Base-by-base conservation (phyloP, 139 green algal species). In the Pleodorina starrii region DNA sequence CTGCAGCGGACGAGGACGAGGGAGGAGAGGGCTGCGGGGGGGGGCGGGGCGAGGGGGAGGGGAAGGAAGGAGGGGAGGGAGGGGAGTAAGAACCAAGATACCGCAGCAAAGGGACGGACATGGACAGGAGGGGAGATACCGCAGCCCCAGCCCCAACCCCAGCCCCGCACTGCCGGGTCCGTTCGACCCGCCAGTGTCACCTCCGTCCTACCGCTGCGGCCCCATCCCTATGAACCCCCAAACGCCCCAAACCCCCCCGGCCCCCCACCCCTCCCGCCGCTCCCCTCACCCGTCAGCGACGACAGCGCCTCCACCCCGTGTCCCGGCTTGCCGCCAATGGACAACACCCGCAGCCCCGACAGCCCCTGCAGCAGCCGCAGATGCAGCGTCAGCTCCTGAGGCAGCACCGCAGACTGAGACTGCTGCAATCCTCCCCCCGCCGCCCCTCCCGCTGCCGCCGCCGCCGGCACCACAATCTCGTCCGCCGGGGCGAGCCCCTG, bases 271-370 rank as follows among this genome's bases (percentile, higher is more conserved):
- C 68, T 25, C 38, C 36, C 68, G 19, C 32, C 68, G 5, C 32
- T 9, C 6, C 68, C 14, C 25, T 21, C 51, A 75, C 51, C 54
- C 10, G 54, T 86, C 36, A 88, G 68, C 35, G 83, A 81, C 68
- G 83, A 80, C 63, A 88, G 44, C 68, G 83, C 68, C 83, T 88
- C 83, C 83, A 88, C 46, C 23, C 68, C 68, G 83, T 88, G 83
- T 12, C 83, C 83, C 54, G 83, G 83, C 68, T 51, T 50, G 35
- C 83, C 83, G 23, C 83, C 83, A 35, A 88, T 51, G 35, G 83
- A 80, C 66, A 88, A 66, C 35, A 40, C 46, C 25, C 19, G 46
- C 83, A 88, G 68, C 46, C 46, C 83, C n/a, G 32, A 63, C 46
- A 80, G 66, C 11, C 83, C 83, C 83, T 80, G 66, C 66, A 88